Base-by-base conservation (phyloP, 139 green algal species). In the Chlorella sp. region DNA sequence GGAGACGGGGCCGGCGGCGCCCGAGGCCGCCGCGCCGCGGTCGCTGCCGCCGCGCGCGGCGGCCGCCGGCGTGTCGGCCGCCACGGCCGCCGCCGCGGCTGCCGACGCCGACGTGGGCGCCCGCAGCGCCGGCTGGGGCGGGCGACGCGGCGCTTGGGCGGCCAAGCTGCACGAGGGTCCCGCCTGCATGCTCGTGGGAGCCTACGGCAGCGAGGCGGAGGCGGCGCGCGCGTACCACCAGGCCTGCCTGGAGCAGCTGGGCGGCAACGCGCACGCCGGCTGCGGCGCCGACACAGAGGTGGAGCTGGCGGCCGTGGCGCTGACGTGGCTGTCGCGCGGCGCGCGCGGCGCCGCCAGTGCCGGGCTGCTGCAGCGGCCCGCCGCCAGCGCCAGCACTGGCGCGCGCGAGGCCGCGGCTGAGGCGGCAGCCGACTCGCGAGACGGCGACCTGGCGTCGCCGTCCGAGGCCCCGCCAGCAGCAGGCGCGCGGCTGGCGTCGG, bases 211-310 rank as follows among this genome's bases (percentile, higher is more conserved):
- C n/a, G 88, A 88, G 35, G 84, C 82, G 38, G 77, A 82, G 35
- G 89, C 88, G 12, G 89, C 89, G 19, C 72, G 79, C 5, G 84
- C 83, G 0, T 93, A 92, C 79, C 88, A 93, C 62, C 29, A 35
- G 29, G 77, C 77, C 5, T 77, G 66, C 59, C 51, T 79, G 23
- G n/a, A 27, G 9, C 77, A 59, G 27, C 42, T 76, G 6, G 78
- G 72, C 48, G 61, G 19, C 35, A 12, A 5, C 25, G 58, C 58
- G 9, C 8, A 2, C 48, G 38, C 61, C 46, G 61, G 61, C 38
- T 40, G 46, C 43, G 50, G 6, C 9, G 82, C 82, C 3, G 25
- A 46, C 29, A 81, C 62, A 46, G 72, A 77, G 19, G 35, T 25
- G 0, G 65, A 76, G 55, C 62, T 71, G 31, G 77, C 63, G 2